phyloP scores from a whole-genome alignment of 169 alveolate genomes.

The Amoebophrya sp. region DNA sequence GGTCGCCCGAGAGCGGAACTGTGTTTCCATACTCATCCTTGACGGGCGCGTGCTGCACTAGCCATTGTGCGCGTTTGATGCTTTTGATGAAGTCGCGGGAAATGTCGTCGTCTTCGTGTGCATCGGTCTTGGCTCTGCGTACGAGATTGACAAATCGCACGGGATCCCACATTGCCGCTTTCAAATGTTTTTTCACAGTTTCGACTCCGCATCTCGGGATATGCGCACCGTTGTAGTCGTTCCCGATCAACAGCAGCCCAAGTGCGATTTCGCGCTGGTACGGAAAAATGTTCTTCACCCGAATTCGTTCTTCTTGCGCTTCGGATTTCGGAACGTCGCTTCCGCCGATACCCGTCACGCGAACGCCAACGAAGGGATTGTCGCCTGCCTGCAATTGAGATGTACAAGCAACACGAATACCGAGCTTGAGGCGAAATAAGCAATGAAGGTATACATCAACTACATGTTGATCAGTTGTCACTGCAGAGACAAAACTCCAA shows the following conservation, averaged over 20 bases:
- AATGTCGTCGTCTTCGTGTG: background rate
- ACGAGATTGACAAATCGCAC: background rate
- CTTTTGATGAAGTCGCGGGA: background rate
- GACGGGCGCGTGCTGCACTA: background rate
- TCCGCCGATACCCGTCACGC: background rate
- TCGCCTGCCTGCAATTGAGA: background rate
- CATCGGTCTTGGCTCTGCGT: too few relatives aligned
- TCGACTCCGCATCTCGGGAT: background rate
- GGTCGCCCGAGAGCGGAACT: background rate
- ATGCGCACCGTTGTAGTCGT: conserved; percentile 9
- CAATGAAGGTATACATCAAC: too few relatives aligned
- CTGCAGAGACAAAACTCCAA: too few relatives aligned
- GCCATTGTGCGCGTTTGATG: background rate
- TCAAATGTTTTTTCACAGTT: background rate
- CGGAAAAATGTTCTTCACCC: background rate
- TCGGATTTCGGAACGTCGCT: background rate
- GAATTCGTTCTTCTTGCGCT: background rate
- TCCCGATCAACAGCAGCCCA: background rate
- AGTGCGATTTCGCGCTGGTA: background rate
- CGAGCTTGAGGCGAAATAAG: too few relatives aligned
- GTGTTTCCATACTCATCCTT: background rate
- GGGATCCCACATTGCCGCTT: background rate
- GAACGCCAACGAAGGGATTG: background rate
- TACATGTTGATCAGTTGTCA: too few relatives aligned
- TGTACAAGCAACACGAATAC: too few relatives aligned